Base-by-base conservation (phyloP, 23 red algal genomes). In the Gracilaria caudata region DNA sequence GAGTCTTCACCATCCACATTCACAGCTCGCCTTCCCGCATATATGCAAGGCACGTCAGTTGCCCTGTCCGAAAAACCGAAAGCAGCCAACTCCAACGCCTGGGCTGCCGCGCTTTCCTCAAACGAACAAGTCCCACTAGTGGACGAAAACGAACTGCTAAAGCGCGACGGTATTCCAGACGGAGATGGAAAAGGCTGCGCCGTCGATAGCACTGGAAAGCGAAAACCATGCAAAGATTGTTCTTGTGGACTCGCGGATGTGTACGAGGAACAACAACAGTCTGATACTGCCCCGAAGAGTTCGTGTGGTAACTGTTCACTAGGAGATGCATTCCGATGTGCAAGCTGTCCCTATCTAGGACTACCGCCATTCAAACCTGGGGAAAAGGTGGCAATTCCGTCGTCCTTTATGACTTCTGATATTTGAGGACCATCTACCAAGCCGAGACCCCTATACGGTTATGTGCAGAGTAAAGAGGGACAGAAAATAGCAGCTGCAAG, bases 281-380 rank as follows among this genome's bases (percentile, higher is more conserved):
- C 34, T 28, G 17, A 10, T 9, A 10, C 35, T 43, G 23, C 58
- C 4, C 81, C 56, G 33, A 81, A 82, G 33, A 72, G 77, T 39
- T 51, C 65, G 6, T 92, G 87, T 58, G 85, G 81, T 66, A 92
- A 68, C 46, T 98, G 95, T 39, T 43, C 93, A 36, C 79, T 94
- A 23, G 95, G 95, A 3, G 95, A 98, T 61, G 95, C 91, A 7
- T 98, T 98, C 63, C 87, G 95, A 41, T 98, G 95, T 75, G 95
- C 92, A 0, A 71, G 40, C 33, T 98, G 95, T 45, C 95, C 95
- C 6, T 98, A 98, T 49, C 77, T 98, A 10, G 95, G 95, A 30
- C 70, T 98, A 26, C 95, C 95, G 17, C 95, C 95, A 7, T 98
- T 98, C 59, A 84, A 94, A 46, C 64, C 79, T 8, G 95, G 95